Percentiles rank a stretch among this genome's conserved stretches.
These are phyloP conservation scores for Streptanthus diversifolius DNA, from an alignment of 345 rosid species.

Conservation along the genomic window DNA sequence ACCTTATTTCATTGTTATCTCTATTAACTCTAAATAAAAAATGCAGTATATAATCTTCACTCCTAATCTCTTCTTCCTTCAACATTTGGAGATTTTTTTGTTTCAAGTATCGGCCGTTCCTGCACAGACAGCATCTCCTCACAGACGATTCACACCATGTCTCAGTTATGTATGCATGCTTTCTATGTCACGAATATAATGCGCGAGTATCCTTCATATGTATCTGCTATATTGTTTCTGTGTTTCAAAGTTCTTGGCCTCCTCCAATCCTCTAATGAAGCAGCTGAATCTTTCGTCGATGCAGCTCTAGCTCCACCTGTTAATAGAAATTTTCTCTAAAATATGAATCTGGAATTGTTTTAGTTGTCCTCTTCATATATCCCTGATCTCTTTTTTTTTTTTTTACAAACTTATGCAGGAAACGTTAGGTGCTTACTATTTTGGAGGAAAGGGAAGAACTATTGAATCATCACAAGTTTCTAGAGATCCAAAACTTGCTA, in stretches of 20 bases:
- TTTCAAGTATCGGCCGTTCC: slow-evolving; percentile 1
- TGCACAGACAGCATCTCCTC: slow-evolving; percentile 56
- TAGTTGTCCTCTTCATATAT: neutral
- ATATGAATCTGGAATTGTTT: neutral
- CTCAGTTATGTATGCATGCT: slow-evolving; percentile 69
- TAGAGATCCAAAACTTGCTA: slow-evolving; percentile 39
- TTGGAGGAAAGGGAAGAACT: slow-evolving; percentile 78
- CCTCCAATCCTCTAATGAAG: slow-evolving; percentile 55
- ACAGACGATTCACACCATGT: slow-evolving; percentile 44
- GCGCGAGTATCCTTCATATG: slow-evolving; percentile 65
- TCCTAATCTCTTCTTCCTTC: neutral
- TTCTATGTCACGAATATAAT: slow-evolving; percentile 54
- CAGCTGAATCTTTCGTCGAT: slow-evolving; percentile 59
- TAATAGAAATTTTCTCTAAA: neutral
- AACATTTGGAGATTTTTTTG: neutral
- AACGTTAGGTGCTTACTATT: slow-evolving; percentile 64
- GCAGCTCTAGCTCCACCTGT: slow-evolving; percentile 73
- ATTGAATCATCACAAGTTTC: slow-evolving; percentile 56
- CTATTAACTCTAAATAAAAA: neutral
- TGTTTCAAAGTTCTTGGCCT: slow-evolving; percentile 49
- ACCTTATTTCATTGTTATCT: neutral
- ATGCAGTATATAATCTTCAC: neutral
- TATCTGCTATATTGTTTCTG: slow-evolving; percentile 38
- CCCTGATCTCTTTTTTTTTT: neutral
- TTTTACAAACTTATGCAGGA: slow-evolving; percentile 36